phyloP scores from a whole-genome alignment of 2,329 filamentous ascomycete species.

The Paraconiothyrium sp. region DNA sequence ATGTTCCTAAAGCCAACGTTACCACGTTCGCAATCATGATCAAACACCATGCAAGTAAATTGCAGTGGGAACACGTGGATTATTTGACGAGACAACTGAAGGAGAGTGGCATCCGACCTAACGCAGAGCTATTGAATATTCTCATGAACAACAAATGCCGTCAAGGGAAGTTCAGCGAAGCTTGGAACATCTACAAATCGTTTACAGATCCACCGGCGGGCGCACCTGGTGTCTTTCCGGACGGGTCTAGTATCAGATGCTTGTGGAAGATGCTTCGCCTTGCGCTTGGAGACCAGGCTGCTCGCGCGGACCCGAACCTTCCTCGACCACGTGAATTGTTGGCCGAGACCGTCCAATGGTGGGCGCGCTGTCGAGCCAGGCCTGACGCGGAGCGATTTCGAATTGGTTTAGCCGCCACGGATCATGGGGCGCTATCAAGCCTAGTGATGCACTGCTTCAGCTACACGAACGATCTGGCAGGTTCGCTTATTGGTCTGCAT shows the following conservation, averaged over 20 bases:
- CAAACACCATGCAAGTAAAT: constrained; percentile 37
- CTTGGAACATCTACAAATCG: constrained; percentile 39
- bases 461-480: constrained; percentile 42
- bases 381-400: constrained; percentile 39
- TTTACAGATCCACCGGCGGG: constrained; percentile 34
- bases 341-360: constrained; percentile 43
- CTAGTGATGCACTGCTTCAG: constrained; percentile 50
- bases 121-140: constrained; percentile 44
- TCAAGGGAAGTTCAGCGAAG: constrained; percentile 40
- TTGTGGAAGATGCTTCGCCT: constrained; percentile 47
- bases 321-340: constrained; percentile 45
- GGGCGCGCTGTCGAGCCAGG: constrained; percentile 32
- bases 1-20: constrained; percentile 37
- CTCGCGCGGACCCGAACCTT: constrained; percentile 29
- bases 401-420: constrained; percentile 34
- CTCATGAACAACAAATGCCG: constrained; percentile 43
- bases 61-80: constrained; percentile 48
- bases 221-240: constrained; percentile 35
- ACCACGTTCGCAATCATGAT: constrained; percentile 46
- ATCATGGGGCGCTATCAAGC: constrained; percentile 33
- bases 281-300: constrained; percentile 33
- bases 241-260: constrained; percentile 39
- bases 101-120: constrained; percentile 30
- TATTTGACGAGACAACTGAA: constrained; percentile 42
- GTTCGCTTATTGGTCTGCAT: constrained; percentile 48